Base-by-base conservation (phyloP, 2,329 filamentous ascomycete species). In the Tolypocladium capitatum region DNA sequence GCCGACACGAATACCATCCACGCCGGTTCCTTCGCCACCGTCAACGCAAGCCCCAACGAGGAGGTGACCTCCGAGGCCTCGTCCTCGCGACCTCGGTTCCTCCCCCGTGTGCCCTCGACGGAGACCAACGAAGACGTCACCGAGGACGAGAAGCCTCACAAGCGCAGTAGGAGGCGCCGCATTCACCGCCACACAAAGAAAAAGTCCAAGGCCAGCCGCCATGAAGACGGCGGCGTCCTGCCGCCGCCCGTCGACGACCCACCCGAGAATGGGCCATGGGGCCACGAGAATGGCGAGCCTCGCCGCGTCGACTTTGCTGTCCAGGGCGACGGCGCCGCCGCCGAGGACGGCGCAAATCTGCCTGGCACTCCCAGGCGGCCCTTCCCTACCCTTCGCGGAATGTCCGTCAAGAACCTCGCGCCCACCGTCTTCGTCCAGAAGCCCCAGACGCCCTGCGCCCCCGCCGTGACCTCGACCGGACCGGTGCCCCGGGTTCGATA, bases 321-420 rank as follows among this genome's bases (percentile, higher is more conserved):
- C 0, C 61, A 46, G 2, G 58, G 62, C 9, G 54, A 60, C 16
- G 48, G 55, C 5, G 51, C 55, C 6, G 51, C 58, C 10, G 52
- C 56, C 2, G 50, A 54, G 8, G 68, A 68, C 9, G 53, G 49
- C 28, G 51, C 58, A 4, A 48, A 54, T 0, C 61, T 62, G 18
- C 31, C 51, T 35, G 53, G 50, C 45, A 40, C 53, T 30, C 40
- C 51, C 5, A 54, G 43, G 43, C 68, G 71, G 45, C 70, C 76
- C 1, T 78, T 83, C 59, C 72, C 71, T 14, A 66, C 63, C 51
- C 60, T 84, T 14, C 77, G 80, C 42, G 72, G 70, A 44, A 69
- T 86, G 44, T 82, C 78, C 1, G 72, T 84, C 46, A 85, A 81
- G 58, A 78, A 80, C 43, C 70, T 90, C 4, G 79, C 84, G 0